A percentile compares a stretch with the other conserved stretches of the same genome.
Conservation (phyloP, 1,139 yeast genomes). For the Yamadazyma aaseri region DNA sequence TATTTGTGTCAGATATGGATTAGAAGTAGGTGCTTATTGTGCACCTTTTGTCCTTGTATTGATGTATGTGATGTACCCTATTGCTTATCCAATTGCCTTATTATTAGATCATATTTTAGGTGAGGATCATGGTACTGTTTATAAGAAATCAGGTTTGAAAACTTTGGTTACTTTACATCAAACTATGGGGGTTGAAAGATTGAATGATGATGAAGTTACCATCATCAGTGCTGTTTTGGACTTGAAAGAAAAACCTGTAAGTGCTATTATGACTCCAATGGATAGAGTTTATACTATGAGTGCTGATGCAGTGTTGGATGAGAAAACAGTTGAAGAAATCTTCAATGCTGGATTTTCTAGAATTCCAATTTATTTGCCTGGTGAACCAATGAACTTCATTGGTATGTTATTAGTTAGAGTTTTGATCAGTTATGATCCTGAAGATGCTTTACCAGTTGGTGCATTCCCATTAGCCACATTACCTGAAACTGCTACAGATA, state of each 20-base stretch:
- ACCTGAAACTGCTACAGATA: constrained; percentile 90
- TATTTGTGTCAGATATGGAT: constrained; percentile 86
- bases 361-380: constrained; percentile 92
- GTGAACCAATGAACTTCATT: constrained; percentile 85
- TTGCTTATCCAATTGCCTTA: constrained; percentile 87
- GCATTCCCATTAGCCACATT: constrained; percentile 93
- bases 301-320: constrained; percentile 81
- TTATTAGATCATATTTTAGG: constrained; percentile 82
- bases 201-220: constrained; percentile 93
- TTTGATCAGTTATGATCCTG: constrained; percentile 93
- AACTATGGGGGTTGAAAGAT: constrained; percentile 92
- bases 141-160: constrained; percentile 89
- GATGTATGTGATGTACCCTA: constrained; percentile 89
- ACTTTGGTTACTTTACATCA: constrained; percentile 89
- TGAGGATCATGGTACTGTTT: constrained; percentile 94
- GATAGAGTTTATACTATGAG: constrained; percentile 87
- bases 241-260: constrained; percentile 85
- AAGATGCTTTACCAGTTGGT: constrained; percentile 89
- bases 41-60: constrained; percentile 82
- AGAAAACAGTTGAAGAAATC: constrained; percentile 81
- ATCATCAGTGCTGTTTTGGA: constrained; percentile 93
- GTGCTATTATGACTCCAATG: constrained; percentile 91
- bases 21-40: constrained; percentile 86
- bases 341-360: constrained; percentile 93
- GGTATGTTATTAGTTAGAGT: constrained; percentile 95